Evolutionary conservation across 345 rosid species (phyloP).

Genomic region (Heritiera littoralis): DNA sequence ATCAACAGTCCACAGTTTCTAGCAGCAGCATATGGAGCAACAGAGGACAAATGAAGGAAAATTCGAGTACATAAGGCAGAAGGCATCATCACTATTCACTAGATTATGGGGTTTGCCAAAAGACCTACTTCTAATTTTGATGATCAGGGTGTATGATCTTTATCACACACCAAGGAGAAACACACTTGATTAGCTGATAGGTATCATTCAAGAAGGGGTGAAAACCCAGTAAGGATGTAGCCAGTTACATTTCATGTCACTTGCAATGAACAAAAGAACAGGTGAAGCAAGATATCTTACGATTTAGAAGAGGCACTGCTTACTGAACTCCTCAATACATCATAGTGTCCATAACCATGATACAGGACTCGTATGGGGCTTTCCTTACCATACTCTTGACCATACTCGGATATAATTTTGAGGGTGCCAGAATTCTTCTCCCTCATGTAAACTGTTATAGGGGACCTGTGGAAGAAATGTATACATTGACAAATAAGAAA

Average conservation of each 20-base stretch:
- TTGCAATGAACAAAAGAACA: not conserved
- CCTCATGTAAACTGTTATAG: slow-evolving; percentile 59
- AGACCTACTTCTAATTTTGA: not conserved
- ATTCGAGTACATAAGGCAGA: not conserved
- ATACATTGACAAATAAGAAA: not conserved
- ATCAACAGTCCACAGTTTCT: not conserved
- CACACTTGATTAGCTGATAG: not conserved
- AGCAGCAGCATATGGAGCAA: not conserved
- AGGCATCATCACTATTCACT: not conserved
- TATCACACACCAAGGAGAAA: not conserved
- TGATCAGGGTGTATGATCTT: not conserved
- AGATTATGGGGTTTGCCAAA: not conserved
- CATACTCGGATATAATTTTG: slow-evolving; percentile 61
- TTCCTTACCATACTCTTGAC: slow-evolving; percentile 57
- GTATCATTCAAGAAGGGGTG: not conserved
- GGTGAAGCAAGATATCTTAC: slow-evolving; percentile 37
- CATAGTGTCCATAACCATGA: slow-evolving; percentile 65
- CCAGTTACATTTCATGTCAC: not conserved
- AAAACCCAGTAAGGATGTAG: not conserved
- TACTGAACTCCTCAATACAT: slow-evolving; percentile 39
- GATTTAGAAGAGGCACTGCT: slow-evolving; percentile 29
- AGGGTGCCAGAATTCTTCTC: slow-evolving; percentile 40
- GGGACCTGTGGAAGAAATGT: slow-evolving; percentile 35
- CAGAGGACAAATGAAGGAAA: not conserved
- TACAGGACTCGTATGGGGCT: slow-evolving; percentile 60